phyloP scores from a whole-genome alignment of 768 basidiomycete species.

The Tricholoma furcatifolium region DNA sequence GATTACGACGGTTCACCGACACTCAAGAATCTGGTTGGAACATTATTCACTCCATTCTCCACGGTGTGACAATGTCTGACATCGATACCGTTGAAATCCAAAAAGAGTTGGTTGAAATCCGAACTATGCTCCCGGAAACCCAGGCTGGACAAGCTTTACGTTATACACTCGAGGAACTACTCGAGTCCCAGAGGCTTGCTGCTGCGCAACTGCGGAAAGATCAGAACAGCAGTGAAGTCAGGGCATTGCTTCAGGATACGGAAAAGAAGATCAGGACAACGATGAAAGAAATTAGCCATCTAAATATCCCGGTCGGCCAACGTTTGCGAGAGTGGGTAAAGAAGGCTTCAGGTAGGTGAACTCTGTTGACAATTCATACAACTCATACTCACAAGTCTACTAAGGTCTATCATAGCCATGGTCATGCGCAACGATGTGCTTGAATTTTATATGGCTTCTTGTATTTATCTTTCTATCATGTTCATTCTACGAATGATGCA shows the following conservation, averaged over 20 bases:
- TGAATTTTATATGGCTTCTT: too few species aligned
- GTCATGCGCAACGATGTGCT: too few species aligned
- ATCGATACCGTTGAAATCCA: constrained; percentile 22
- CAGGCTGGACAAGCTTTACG: constrained; percentile 19
- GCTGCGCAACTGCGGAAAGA: neutral
- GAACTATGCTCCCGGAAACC: constrained; percentile 21
- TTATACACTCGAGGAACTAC: constrained; percentile 16
- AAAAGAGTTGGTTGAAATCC: constrained; percentile 22
- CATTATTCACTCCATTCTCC: constrained; percentile 22
- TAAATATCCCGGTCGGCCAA: neutral
- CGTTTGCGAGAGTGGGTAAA: constrained; percentile 9
- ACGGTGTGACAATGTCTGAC: neutral
- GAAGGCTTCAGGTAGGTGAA: too few species aligned
- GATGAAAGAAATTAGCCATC: constrained; percentile 16
- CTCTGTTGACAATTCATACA: too few species aligned
- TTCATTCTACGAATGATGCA: too few species aligned
- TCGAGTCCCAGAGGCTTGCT: constrained; percentile 8
- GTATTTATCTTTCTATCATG: too few species aligned
- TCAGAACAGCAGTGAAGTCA: constrained; percentile 5
- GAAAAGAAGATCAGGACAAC: constrained; percentile 18
- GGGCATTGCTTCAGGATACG: constrained; percentile 14
- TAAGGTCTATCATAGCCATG: too few species aligned
- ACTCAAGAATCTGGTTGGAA: constrained; percentile 24
- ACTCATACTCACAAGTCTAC: too few species aligned
- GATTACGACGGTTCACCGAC: constrained; percentile 20